Conservation (phyloP, 495 filamentous ascomycete genomes). For the Penicillium paxilli region DNA sequence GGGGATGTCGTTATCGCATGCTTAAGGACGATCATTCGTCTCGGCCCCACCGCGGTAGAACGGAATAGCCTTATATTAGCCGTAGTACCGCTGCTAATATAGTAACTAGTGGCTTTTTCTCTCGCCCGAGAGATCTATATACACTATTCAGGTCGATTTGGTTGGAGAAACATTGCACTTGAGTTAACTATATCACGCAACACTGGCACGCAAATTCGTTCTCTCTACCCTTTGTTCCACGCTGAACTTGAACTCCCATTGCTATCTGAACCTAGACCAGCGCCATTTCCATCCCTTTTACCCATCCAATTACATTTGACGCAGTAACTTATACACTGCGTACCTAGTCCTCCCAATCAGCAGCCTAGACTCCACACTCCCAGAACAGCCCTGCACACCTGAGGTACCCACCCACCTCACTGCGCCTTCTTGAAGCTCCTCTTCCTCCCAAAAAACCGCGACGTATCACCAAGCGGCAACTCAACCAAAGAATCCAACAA, state of each 20-base stretch:
- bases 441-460: conserved; percentile 37
- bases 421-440: conserved; percentile 10
- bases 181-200: conserved; percentile 1
- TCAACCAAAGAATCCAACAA: conserved; percentile 42
- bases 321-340: too few relatives aligned
- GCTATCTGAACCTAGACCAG: too few relatives aligned
- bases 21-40: background rate
- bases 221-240: too few relatives aligned
- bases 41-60: background rate
- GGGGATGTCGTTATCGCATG: conserved; percentile 19
- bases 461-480: conserved; percentile 49
- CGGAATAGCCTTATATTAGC: background rate
- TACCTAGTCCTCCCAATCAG: too few relatives aligned
- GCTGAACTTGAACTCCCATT: too few relatives aligned
- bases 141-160: too few relatives aligned
- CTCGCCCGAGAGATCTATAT: background rate
- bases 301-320: too few relatives aligned
- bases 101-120: too few relatives aligned
- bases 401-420: background rate
- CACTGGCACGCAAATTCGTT: too few relatives aligned
- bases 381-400: too few relatives aligned
- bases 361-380: too few relatives aligned
- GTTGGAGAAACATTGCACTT: background rate
- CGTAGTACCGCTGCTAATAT: background rate
- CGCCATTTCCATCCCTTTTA: too few relatives aligned